Base-by-base conservation (phyloP, 2,329 filamentous ascomycete genomes). In the Claviceps spartinae region DNA sequence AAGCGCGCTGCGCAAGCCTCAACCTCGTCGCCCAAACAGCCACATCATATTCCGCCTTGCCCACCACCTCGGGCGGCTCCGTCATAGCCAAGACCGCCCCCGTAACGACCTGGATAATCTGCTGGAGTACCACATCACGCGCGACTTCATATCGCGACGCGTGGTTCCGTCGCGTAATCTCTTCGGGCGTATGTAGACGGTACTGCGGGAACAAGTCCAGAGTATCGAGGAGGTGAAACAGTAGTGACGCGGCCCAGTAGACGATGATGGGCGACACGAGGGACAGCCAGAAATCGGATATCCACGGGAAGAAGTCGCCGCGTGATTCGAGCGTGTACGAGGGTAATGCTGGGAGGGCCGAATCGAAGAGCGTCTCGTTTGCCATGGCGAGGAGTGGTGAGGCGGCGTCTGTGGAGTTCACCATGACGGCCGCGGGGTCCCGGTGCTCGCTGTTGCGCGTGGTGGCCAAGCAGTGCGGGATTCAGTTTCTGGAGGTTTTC, bases 131-230 rank as follows among this genome's bases (percentile, higher is more conserved):
- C 59, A 97, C 91, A 73, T 97, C 91, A 66, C 87, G 83, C 56
- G 91, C 81, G 3, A 95, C 89, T 62, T 96, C 85, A 70, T 79
- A 87, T 56, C 88, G 81, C 47, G 86, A 80, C 50, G 88, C 91
- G 63, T 88, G 88, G 69, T 96, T 96, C 61, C 90, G 81, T 67
- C 88, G 87, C 38, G 83, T 66, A 56, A 97, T 85, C 69, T 97
- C 91, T 50, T 88, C 89, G 14, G 93, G 93, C 0, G 93, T 97
- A 70, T 98, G 93, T 43, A 98, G 76, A 56, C 93, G 85, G 70
- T 97, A 96, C 62, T 94, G 81, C 18, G 90, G 84, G 66, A 91
- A 95, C 40, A 91, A 72, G 67, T 96, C 88, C 69, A 83, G 83
- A 54, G 82, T 74, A 69, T 98, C 93, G 62, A 97, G 82, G 59